Conservation (phyloP, 2,329 filamentous ascomycete species). For the Rutstroemia sp. region DNA sequence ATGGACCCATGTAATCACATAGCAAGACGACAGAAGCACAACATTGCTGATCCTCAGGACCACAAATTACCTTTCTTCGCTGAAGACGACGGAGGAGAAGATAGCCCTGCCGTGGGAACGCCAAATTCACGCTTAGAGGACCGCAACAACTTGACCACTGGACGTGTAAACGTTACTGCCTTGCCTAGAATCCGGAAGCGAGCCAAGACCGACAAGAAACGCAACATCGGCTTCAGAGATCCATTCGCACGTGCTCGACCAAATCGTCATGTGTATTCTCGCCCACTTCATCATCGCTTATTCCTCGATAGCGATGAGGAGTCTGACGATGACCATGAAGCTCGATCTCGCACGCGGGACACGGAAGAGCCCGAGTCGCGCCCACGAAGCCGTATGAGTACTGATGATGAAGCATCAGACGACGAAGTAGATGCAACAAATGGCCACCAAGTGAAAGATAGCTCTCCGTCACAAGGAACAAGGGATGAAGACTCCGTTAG, state of each 20-base stretch:
- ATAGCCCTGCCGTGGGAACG: slow-evolving; percentile 56
- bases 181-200: slow-evolving; percentile 66
- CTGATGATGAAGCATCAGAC: slow-evolving; percentile 43
- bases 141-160: slow-evolving; percentile 39
- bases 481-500: slow-evolving; percentile 61
- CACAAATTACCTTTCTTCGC: slow-evolving; percentile 47
- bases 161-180: slow-evolving; percentile 51
- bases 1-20: slow-evolving; percentile 76
- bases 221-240: slow-evolving; percentile 58
- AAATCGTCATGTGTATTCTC: slow-evolving; percentile 49
- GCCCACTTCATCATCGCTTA: slow-evolving; percentile 75
- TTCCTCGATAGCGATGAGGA: slow-evolving; percentile 66
- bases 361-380: slow-evolving; percentile 83
- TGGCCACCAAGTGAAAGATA: slow-evolving; percentile 13
- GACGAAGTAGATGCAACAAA: slow-evolving; percentile 22
- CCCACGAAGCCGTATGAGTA: slow-evolving; percentile 66
- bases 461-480: slow-evolving; percentile 34
- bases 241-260: slow-evolving; percentile 56
- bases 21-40: slow-evolving; percentile 71
- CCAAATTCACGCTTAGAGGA: slow-evolving; percentile 54
- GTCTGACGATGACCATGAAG: slow-evolving; percentile 73
- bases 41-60: slow-evolving; percentile 63
- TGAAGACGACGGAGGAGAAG: slow-evolving; percentile 50
- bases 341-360: slow-evolving; percentile 59
- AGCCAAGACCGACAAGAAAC: slow-evolving; percentile 40